These are phyloP conservation scores for Rhizoclosmatium globosum DNA, from an alignment of 192 early-diverging fungal genomes.

Conservation along the genomic window DNA sequence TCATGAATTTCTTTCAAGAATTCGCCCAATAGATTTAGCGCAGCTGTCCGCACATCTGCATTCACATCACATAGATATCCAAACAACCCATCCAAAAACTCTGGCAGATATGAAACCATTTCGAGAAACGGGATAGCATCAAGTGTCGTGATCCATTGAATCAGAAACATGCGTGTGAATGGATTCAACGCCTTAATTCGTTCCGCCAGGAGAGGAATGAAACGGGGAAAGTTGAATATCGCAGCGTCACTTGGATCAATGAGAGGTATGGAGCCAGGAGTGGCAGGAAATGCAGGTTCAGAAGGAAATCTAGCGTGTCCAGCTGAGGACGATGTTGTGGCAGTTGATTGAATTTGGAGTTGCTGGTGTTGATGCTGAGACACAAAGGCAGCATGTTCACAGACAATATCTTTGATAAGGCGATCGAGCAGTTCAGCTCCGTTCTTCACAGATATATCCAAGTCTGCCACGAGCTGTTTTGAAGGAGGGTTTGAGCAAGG, in stretches of 20 bases:
- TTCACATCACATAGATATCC: constrained; percentile 89
- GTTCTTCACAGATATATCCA: constrained; percentile 90
- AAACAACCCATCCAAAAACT: constrained; percentile 93
- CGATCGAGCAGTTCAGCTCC: constrained; percentile 94
- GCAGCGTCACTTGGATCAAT: constrained; percentile 43
- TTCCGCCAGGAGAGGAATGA: constrained; percentile 93
- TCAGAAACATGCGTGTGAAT: constrained; percentile 88
- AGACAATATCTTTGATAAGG: constrained; percentile 96
- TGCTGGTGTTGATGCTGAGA: constrained; percentile 34
- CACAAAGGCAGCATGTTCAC: constrained; percentile 70
- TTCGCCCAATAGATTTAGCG: constrained; percentile 83
- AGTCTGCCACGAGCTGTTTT: constrained; percentile 87
- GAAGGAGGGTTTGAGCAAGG: too few species aligned
- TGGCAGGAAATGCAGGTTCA: constrained; percentile 38
- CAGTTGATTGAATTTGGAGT: background rate
- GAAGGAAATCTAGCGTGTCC: background rate
- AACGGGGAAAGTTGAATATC: constrained; percentile 87
- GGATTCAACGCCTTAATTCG: constrained; percentile 93
- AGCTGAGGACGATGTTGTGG: background rate
- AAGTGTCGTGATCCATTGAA: constrained; percentile 92
- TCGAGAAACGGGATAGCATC: constrained; percentile 96
- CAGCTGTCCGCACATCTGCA: constrained; percentile 86
- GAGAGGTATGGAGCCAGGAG: constrained; percentile 49
- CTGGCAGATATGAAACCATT: constrained; percentile 88
- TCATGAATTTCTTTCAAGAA: constrained; percentile 90